A percentile compares a stretch with the other conserved stretches of the same genome.
These are phyloP conservation scores for Hibiscus mutabilis DNA, from an alignment of 345 rosid species.

Conservation along the genomic window DNA sequence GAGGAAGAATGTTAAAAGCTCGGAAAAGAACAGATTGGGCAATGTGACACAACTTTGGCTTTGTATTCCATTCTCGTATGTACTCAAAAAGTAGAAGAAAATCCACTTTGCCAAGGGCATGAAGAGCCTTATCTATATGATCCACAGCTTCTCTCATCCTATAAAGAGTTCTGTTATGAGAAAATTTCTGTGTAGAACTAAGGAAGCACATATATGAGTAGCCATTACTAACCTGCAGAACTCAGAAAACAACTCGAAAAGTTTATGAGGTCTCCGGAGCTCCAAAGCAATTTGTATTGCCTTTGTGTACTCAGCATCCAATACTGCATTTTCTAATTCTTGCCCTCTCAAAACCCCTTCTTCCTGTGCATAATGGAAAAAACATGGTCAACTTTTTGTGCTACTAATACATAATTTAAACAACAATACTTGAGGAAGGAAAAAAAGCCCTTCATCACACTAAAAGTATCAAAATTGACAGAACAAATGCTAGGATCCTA, in stretches of 20 bases:
- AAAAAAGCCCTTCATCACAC: too few species aligned
- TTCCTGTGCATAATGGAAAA: constrained; percentile 42
- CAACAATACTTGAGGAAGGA: neutral
- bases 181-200: neutral
- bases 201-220: neutral
- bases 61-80: constrained; percentile 87
- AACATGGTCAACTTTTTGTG: neutral
- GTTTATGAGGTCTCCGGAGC: constrained; percentile 76
- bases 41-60: constrained; percentile 81
- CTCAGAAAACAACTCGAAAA: constrained; percentile 60
- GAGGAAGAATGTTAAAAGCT: constrained; percentile 67
- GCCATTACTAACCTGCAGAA: constrained; percentile 56
- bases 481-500: neutral
- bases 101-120: constrained; percentile 61
- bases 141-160: constrained; percentile 51
- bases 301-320: constrained; percentile 68
- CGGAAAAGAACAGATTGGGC: constrained; percentile 74
- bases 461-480: neutral
- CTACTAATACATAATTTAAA: neutral
- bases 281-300: constrained; percentile 83
- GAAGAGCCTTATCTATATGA: constrained; percentile 58
- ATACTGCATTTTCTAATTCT: constrained; percentile 80
- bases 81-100: constrained; percentile 63
- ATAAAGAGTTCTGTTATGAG: constrained; percentile 13
- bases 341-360: constrained; percentile 69